Base-by-base conservation (phyloP, 768 basidiomycete genomes). In the Imleria badia region DNA sequence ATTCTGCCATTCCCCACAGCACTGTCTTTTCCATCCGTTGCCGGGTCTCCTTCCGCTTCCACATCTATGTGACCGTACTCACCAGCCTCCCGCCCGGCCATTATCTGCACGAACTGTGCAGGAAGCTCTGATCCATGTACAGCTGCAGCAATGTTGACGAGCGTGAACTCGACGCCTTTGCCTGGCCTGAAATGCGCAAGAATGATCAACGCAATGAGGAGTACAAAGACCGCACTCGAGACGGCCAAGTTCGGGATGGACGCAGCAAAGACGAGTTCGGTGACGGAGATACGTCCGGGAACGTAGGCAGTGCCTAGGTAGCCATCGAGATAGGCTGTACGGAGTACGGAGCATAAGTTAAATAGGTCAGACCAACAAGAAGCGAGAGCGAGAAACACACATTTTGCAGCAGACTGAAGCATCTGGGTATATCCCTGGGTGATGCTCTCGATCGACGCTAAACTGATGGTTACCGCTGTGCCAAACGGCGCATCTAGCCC, bases 291-390 rank as follows among this genome's bases (percentile, higher is more conserved):
- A 3, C 62, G 61, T n/a, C 64, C 69, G 2, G 69, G 69, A n/a
- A 71, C 70, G 34, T 67, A 62, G 2, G 70, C 60, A 0, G 56
- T 62, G 12, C 69, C 63, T 7, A 70, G 55, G 38, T 60, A 64
- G 19, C 69, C 60, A 1, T 46, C 47, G 1, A 66, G 55, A 17
- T 63, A 66, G 10, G 61, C 64, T 66, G 12, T 23, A 3, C 8
- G 29, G 1, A 17, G 15, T 17, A 31, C 19, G 3, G 10, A 14
- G 3, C 23, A 3, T 10, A 3, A 13, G 8, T 45, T 36, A 10
- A 43, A 38, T n/a, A 35, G 5, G 42, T n/a, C 29, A 13, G n/a
- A 13, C 2, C 6, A 19, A n/a, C 15, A 13, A 0, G 13, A 35
- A 29, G 17, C 10, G 9, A 7, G 13, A 54, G 9, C 15, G 11